Evolutionary conservation across 805 yeast species (phyloP), one percentile per base, ranked within the genome.

Genomic region (Nadsonia fulvescens): DNA sequence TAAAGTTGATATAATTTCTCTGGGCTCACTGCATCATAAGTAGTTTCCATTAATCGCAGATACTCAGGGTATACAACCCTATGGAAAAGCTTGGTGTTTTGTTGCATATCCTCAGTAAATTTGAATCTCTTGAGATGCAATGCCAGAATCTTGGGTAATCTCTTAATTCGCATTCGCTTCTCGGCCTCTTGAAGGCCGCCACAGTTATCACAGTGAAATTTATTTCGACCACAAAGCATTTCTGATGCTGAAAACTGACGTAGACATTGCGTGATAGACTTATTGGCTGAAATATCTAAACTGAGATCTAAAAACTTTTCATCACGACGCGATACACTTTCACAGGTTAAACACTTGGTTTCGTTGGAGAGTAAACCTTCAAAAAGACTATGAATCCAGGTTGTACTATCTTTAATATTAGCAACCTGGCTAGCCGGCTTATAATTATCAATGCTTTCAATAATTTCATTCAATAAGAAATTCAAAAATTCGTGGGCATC

Each of bases 401-500:
- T 14, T n/a, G n/a, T n/a, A n/a, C n/a, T n/a, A n/a, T n/a, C n/a
- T n/a, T n/a, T n/a, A n/a, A n/a, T n/a, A n/a, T n/a, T n/a, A n/a
- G n/a, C n/a, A n/a, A n/a, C n/a, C n/a, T n/a, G n/a, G n/a, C n/a
- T n/a, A n/a, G n/a, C n/a, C n/a, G n/a, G n/a, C n/a, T n/a, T n/a
- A n/a, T n/a, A n/a, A 21, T 31, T 28, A 27, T 58, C 63, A 14
- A 61, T 50, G 14, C 44, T 38, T 38, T 58, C 51, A 25, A 76
- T 54, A 10, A 75, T 60, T 35, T 77, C 82, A 48, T 89, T 89
- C 28, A 89, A 56, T 37, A 83, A 47, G 43, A 77, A 83, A 46
- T 83, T 86, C 44, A 83, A 61, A 49, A 89, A 89, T 51, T 89
- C 98, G 50, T 89, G 98, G 4, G 96, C 95, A 56, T 89, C 98